Conservation (phyloP, 768 basidiomycete genomes). For the Epithele typhae region DNA sequence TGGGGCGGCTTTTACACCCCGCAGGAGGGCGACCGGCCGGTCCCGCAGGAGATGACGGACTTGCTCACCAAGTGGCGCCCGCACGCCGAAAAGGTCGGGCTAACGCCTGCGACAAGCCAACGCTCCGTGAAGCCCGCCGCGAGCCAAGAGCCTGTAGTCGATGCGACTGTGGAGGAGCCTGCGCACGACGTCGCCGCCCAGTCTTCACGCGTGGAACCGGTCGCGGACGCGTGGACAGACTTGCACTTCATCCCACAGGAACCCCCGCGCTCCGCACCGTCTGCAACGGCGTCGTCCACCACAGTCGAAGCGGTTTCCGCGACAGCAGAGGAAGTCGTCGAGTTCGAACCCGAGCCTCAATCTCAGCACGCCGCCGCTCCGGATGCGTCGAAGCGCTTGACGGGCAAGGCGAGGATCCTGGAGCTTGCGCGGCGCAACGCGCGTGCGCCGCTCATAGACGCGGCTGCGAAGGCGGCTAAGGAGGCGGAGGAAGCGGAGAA, state of each 20-base stretch:
- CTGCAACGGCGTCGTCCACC: too few species aligned
- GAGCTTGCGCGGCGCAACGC: slow-evolving; percentile 19
- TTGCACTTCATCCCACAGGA: too few species aligned
- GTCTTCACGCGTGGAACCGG: too few species aligned
- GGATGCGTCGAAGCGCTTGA: neutral
- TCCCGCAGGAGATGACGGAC: neutral
- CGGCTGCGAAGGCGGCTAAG: neutral
- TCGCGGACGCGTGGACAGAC: too few species aligned
- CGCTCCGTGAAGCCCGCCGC: neutral
- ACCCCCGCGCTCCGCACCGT: too few species aligned
- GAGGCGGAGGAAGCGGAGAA: slow-evolving; percentile 7
- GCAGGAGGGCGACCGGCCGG: neutral
- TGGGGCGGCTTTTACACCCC: slow-evolving; percentile 19
- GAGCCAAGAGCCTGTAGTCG: neutral
- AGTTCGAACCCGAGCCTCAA: neutral
- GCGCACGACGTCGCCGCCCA: neutral
- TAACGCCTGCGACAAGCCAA: neutral
- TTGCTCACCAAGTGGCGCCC: neutral
- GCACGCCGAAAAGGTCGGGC: neutral
- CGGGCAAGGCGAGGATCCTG: slow-evolving; percentile 18
- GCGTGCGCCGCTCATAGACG: slow-evolving; percentile 15
- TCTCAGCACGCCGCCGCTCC: neutral
- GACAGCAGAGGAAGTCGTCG: neutral
- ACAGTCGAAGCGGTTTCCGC: neutral
- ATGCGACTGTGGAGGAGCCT: neutral